Evolutionary conservation across 139 green algal genomes (phyloP), one percentile per base, ranked within the genome.

Genomic region (Picochlorum sp.): DNA sequence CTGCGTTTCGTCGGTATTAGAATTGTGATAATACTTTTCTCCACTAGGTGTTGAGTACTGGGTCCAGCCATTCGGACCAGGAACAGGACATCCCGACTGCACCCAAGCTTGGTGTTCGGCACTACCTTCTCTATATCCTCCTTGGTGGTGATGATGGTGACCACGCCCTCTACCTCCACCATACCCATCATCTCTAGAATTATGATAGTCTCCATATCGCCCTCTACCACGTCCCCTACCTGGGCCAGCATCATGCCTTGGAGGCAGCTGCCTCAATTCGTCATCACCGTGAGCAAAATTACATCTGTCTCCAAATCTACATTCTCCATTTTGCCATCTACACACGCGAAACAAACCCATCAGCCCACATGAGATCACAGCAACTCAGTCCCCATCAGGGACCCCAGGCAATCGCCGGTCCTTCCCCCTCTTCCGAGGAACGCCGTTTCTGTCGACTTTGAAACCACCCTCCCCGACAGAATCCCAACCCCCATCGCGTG

Each of bases 261-360:
- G 65, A 13, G 84, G 82, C 26, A 90, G 60, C 45, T 73, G 74
- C 28, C 89, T 62, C 16, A 96, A 80, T 78, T 97, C 89, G 13
- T 87, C 65, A 23, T 97, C 88, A 7, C 91, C 91, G 49, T 97
- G 91, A 2, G 91, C 91, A 76, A 97, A 97, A 69, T 97, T 95
- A 78, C 91, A 97, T 37, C 86, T 66, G 52, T 92, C 85, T 28
- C 88, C 91, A 69, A 96, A 97, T 1, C 88, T 74, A 68, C 91
- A 97, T 41, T 92, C 75, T 14, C 89, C 89, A n/a, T 80, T 69
- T 47, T 84, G 58, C 87, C 87, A 94, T 64, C 87, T 92, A 76
- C 50, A 64, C 7, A n/a, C 21, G 28, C 28, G 11, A 15, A 23
- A 45, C 10, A 28, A 64, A 13, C 6, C 5, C 20, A 68, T 58